phyloP scores from a whole-genome alignment of 352 stramenopile species.

The Pythium periplocum region DNA sequence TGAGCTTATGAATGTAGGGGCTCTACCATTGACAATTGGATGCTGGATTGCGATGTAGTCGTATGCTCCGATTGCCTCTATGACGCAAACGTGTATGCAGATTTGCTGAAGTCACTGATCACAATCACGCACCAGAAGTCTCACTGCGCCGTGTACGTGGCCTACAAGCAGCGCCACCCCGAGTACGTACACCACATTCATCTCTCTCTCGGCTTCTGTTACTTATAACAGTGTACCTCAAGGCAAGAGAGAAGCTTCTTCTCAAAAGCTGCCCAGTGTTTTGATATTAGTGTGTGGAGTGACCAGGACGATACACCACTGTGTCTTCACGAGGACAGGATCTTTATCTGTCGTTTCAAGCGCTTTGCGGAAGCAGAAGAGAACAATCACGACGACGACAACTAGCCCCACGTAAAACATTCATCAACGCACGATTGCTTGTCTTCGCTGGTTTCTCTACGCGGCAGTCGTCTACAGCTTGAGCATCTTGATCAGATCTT shows the following conservation, averaged over 20 bases:
- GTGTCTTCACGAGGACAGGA: conserved; percentile 28
- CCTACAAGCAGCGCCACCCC: conserved; percentile 66
- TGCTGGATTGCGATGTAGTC: conserved; percentile 23
- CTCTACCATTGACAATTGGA: neutral
- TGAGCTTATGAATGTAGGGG: neutral
- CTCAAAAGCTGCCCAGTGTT: conserved; percentile 13
- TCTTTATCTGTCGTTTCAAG: conserved; percentile 36
- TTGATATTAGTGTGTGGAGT: conserved; percentile 35
- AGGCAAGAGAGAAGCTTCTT: too few relatives aligned
- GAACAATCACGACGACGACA: conserved; percentile 2
- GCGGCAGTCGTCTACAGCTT: conserved; percentile 35
- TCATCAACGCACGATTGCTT: too few relatives aligned
- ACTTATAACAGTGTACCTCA: too few relatives aligned
- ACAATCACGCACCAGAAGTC: conserved; percentile 19
- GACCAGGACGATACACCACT: conserved; percentile 8
- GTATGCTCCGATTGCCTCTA: conserved; percentile 72
- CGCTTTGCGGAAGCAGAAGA: neutral
- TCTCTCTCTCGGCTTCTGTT: too few relatives aligned
- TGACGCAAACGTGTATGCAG: conserved; percentile 32
- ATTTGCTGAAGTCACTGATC: conserved; percentile 37
- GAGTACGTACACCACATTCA: conserved; percentile 18
- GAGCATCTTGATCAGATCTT: conserved; percentile 72
- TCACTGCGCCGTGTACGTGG: conserved; percentile 27
- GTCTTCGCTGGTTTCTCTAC: neutral
- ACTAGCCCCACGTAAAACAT: neutral